Base-by-base conservation (phyloP, 2,329 filamentous ascomycete species). In the Colletotrichum agaves region DNA sequence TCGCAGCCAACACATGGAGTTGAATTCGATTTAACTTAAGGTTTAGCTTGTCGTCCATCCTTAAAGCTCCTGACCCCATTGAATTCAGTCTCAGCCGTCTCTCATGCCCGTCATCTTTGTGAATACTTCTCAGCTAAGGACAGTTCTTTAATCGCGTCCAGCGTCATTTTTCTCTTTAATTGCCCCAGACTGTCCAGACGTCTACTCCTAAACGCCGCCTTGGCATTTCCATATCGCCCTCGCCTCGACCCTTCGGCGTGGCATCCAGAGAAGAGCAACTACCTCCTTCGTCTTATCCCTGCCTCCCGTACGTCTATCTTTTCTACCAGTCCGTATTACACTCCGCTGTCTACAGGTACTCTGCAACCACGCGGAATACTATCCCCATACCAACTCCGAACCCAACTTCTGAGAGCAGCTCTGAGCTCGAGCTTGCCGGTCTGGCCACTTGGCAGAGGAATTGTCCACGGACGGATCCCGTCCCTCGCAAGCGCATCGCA, bases 381-480 rank as follows among this genome's bases (percentile, higher is more conserved):
- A 11, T 33, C 50, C 33, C 39, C 50, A 39, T 39, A 10, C 21
- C 53, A 37, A 19, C 21, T 23, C 39, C 50, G 39, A 13, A 19
- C 19, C 33, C 53, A 43, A 21, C 7, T 44, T 15, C 39, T 31
- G 8, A n/a, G 37, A 19, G 53, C 33, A 37, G 50, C 33, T 44
- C 21, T 33, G 53, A 44, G 37, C 53, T 57, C n/a, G 35, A 35
- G 17, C 49, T 35, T 19, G 35, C 19, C 53, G 17, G 33, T 31
- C 58, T 39, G 57, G 17, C n/a, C 31, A 17, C 37, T 57, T 23
- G n/a, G n/a, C 31, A 50, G 8, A 52, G 46, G 31, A 31, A 27
- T 35, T 31, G 58, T 50, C 47, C 58, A 61, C 58, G 23, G 46
- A 61, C 58, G 46, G 35, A n/a, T 23, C 57, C 57, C 57, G 44